Base-by-base conservation (phyloP, 192 early-diverging fungal genomes). In the Blastocladiella britannica region DNA sequence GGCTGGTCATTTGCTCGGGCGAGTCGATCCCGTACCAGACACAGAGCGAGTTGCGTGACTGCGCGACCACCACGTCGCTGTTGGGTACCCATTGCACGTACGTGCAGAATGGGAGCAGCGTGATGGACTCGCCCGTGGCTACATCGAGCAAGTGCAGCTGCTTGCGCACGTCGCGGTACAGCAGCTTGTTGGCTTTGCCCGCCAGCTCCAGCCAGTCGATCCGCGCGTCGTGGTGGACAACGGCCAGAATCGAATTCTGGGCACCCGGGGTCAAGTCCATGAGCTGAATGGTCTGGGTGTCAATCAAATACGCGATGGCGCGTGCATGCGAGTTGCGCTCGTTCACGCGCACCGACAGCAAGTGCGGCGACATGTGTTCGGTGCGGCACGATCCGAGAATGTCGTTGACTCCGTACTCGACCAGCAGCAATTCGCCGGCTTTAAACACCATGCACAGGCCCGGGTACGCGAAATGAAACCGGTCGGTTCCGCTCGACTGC, bases 81-180 rank as follows among this genome's bases (percentile, higher is more conserved):
- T 76, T 69, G 25, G 79, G 79, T 2, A 81, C 79, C 79, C 79
- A 81, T 61, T 76, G 78, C 20, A 81, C 79, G 56, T 81, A 81
- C 53, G 66, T 76, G 62, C 79, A 81, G 57, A 68, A 80, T 27
- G 72, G 60, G 15, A 81, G 59, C 43, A 81, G 61, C 8, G 79
- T 81, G 5, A 67, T 65, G 4, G 73, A 60, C 7, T 47, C 70
- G 57, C 75, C 69, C 7, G 62, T 60, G 5, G 60, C 31, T 26
- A 81, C 55, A 58, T 81, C 77, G 57, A 70, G 80, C 26, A 81
- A 55, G 63, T 81, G 77, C 53, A 81, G 63, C 60, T 81, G 79
- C 25, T 71, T 63, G 4, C 58, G 54, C 52, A 75, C 75, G 67
- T 81, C 79, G 26, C 79, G 55, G 64, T 78, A 81, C 1, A 81